Evolutionary conservation across 2,329 filamentous ascomycete species (phyloP).

Genomic region (Colletotrichum sp.): DNA sequence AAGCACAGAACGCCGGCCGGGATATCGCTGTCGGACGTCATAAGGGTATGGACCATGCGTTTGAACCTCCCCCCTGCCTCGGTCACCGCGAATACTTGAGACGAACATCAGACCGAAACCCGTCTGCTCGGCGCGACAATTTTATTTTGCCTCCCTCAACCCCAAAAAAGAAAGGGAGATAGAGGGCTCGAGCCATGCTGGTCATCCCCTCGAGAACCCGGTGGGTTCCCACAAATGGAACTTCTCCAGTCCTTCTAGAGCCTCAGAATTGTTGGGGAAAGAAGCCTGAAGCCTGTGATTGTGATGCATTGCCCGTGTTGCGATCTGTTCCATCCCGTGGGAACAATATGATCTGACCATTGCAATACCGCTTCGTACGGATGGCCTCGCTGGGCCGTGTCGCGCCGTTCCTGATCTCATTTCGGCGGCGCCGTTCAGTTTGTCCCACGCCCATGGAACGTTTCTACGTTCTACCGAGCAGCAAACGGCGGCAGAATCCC

Average conservation of each 20-base stretch:
- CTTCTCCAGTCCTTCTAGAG: neutral
- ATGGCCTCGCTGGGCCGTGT: neutral
- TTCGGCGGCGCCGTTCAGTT: slow-evolving; percentile 9
- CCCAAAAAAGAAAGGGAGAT: neutral
- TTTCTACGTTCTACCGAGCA: neutral
- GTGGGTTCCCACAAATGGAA: neutral
- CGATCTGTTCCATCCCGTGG: neutral
- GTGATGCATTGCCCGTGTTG: neutral
- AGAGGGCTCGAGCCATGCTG: neutral
- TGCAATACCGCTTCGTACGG: neutral
- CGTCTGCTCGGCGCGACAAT: neutral
- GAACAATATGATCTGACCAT: neutral
- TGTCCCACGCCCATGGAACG: neutral
- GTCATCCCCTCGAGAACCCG: neutral
- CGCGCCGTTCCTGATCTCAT: neutral
- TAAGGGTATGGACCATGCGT: neutral
- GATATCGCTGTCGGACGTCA: slow-evolving; percentile 1
- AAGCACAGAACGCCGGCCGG: neutral
- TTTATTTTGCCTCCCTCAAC: neutral
- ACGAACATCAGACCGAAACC: slow-evolving; percentile 18
- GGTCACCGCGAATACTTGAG: neutral
- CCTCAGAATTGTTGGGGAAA: neutral
- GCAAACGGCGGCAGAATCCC: neutral
- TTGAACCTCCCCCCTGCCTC: neutral
- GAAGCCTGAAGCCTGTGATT: neutral